A percentile compares a stretch with the other conserved stretches of the same genome.
phyloP scores from a whole-genome alignment of 257 asterid genomes.

The Oldenlandia corymbosa region DNA sequence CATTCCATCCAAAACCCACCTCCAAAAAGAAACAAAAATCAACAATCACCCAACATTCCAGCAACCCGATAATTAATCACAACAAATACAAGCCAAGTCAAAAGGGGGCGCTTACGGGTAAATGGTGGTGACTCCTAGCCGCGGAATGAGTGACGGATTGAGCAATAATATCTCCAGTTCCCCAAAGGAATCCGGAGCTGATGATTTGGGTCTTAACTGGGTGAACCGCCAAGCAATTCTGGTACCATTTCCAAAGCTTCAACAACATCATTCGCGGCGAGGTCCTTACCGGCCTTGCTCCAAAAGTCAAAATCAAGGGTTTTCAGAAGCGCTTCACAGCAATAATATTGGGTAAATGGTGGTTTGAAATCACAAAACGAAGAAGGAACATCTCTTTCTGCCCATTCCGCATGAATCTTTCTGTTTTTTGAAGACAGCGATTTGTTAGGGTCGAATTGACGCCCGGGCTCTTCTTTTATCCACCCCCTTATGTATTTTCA shows the following conservation, averaged over 20 bases:
- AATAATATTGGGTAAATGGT: neutral
- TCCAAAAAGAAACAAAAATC: neutral
- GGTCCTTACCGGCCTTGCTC: neutral
- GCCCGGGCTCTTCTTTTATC: neutral
- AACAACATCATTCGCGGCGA: constrained; percentile 28
- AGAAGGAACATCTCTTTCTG: neutral
- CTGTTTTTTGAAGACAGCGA: neutral
- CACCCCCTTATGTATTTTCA: too few relatives aligned
- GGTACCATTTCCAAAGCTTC: constrained; percentile 85
- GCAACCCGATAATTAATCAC: neutral
- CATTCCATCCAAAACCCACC: constrained; percentile 2
- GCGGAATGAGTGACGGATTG: constrained; percentile 71
- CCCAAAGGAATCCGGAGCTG: constrained; percentile 86
- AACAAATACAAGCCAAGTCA: neutral
- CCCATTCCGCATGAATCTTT: constrained; percentile 7
- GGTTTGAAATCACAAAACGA: neutral
- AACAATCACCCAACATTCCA: neutral
- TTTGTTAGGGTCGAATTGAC: neutral
- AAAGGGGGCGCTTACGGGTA: constrained; percentile 24
- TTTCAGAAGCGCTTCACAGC: neutral
- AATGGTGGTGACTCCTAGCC: constrained; percentile 31
- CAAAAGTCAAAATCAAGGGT: constrained; percentile 3
- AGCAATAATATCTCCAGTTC: constrained; percentile 74
- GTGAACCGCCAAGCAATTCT: constrained; percentile 58
- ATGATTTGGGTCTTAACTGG: constrained; percentile 81